Evolutionary conservation across 371 early-diverging fungal species (phyloP).

Genomic region (Mortierella sp.): DNA sequence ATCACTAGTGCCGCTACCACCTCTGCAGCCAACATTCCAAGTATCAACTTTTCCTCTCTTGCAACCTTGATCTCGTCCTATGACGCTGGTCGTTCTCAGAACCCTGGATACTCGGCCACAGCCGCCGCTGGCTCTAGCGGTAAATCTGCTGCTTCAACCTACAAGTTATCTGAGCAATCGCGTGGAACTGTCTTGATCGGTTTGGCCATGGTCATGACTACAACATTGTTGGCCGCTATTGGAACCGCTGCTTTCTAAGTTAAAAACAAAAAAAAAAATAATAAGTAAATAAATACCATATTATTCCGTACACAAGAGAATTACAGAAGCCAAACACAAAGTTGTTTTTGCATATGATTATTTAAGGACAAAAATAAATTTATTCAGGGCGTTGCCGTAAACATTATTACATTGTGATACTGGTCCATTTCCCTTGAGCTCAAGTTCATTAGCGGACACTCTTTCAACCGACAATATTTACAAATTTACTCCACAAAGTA

Average conservation of each 20-base stretch:
- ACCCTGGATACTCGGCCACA: slow-evolving; percentile 23
- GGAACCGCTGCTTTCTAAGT: slow-evolving; percentile 19
- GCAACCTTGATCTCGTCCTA: slow-evolving; percentile 22
- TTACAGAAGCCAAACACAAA: too few species aligned
- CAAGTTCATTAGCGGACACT: too few species aligned
- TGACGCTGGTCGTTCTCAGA: slow-evolving; percentile 9
- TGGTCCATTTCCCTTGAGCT: too few species aligned
- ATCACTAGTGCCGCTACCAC: background rate
- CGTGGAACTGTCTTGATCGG: slow-evolving; percentile 16
- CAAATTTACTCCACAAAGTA: too few species aligned
- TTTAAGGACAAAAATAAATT: background rate
- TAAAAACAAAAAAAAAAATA: background rate
- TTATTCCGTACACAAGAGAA: background rate
- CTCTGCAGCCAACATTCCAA: background rate
- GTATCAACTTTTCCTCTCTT: slow-evolving; percentile 22
- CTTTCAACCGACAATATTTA: too few species aligned
- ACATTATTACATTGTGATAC: too few species aligned
- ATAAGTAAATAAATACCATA: background rate
- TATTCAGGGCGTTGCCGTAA: too few species aligned
- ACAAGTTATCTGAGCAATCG: slow-evolving; percentile 3
- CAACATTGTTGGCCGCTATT: slow-evolving; percentile 18
- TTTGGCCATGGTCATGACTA: slow-evolving; percentile 15
- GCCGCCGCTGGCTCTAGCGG: background rate
- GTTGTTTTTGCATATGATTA: background rate
- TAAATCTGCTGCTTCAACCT: background rate